Evolutionary conservation across 2,329 filamentous ascomycete genomes (phyloP).

Genomic region (Stromatinia cepivora): DNA sequence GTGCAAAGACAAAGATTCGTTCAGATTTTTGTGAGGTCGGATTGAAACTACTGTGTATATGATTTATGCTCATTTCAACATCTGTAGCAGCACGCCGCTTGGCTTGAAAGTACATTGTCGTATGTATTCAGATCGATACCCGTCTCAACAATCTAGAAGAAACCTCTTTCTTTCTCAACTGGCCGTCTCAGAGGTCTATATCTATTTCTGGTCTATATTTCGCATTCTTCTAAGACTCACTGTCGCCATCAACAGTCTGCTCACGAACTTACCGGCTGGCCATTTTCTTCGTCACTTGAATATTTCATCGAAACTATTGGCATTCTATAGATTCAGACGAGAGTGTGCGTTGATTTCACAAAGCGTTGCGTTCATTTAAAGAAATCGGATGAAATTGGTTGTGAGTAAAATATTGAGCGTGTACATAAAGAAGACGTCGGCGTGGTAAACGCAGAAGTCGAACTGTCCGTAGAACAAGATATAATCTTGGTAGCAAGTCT

Average conservation of each 20-base stretch:
- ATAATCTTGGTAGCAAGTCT: neutral
- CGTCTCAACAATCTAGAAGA: neutral
- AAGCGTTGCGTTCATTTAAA: neutral
- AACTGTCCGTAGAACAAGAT: neutral
- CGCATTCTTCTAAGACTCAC: neutral
- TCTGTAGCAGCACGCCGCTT: neutral
- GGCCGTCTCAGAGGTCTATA: neutral
- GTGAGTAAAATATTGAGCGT: neutral
- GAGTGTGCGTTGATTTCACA: neutral
- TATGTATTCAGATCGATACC: neutral
- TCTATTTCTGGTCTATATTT: neutral
- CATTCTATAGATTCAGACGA: too few species aligned
- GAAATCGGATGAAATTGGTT: neutral
- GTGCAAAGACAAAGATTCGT: neutral
- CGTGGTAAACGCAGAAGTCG: neutral
- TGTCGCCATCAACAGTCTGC: neutral
- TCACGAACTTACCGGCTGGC: neutral
- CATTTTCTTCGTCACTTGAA: neutral
- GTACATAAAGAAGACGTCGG: neutral
- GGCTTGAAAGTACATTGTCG: neutral
- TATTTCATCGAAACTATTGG: neutral
- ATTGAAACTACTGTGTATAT: neutral
- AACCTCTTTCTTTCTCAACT: neutral
- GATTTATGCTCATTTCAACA: neutral
- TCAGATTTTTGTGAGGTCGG: neutral